Evolutionary conservation across 2,329 filamentous ascomycete species (phyloP), one percentile per base, ranked within the genome.

Genomic region (Talaromyces verruculosus): DNA sequence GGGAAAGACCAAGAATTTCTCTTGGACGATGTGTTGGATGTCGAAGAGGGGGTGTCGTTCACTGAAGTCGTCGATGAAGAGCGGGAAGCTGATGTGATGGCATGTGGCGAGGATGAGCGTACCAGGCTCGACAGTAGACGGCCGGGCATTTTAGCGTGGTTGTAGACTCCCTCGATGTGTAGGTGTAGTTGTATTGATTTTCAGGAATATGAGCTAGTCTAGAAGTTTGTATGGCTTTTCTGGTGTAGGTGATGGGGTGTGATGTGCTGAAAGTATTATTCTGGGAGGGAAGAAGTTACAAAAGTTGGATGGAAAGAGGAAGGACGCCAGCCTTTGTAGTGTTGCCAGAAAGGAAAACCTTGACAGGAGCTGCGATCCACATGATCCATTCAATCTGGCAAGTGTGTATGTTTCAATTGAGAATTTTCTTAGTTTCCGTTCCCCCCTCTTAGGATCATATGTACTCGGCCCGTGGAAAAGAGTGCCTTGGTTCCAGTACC

Each of bases 91-190:
- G 73, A 70, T 25, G 70, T 68, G 33, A 69, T 69, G 28, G 74
- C 67, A 49, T 73, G 74, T 64, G 71, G 68, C 59, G 75, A 73
- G 17, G 67, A 66, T 64, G 75, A 72, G 70, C 78, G 75, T 67
- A 79, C 75, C 63, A 79, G 73, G 70, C 71, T 79, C 70, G 78
- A 72, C 66, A 80, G 73, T 35, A 80, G 71, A 69, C 78, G 77
- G 69, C 78, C 78, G 60, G 78, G 78, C 78, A 80, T 80, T 39
- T 11, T 28, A 19, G 25, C 7, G 19, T 2, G 13, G 15, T 3
- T 39, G 25, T 51, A 39, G 35, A 17, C 22, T 25, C 57, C 10
- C 3, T 60, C 22, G 19, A 59, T 35, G 22, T 41, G 19, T 25
- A n/a, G 11, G 30, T 41, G 25, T 35, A n/a, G 35, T 58, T 13